Evolutionary conservation across 2,329 filamentous ascomycete species (phyloP).

Genomic region (Hypoxylon sp.): DNA sequence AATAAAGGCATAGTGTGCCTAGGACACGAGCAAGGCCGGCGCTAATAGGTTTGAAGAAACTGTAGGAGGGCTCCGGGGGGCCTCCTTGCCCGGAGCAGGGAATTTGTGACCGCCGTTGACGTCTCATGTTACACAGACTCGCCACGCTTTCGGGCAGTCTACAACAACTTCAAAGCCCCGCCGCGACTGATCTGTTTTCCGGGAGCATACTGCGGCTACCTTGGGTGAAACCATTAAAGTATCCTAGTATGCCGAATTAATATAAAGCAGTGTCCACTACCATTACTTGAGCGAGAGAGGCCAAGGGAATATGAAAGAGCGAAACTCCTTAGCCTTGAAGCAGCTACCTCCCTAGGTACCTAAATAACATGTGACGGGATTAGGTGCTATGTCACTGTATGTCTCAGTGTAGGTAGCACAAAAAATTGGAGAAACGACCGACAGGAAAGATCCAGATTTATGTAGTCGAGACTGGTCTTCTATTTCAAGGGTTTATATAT

Average conservation of each 20-base stretch:
- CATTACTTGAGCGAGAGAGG: neutral
- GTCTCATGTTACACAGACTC: neutral
- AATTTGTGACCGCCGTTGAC: neutral
- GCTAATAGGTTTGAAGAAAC: too few species aligned
- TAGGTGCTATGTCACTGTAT: too few species aligned
- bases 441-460: neutral
- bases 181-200: neutral
- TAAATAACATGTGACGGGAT: too few species aligned
- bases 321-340: too few species aligned
- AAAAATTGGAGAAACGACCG: neutral
- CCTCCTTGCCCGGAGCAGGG: neutral
- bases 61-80: neutral
- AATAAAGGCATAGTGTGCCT: too few species aligned
- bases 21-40: too few species aligned
- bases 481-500: constrained; percentile 41
- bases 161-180: neutral
- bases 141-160: neutral
- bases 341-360: too few species aligned
- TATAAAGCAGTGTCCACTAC: neutral
- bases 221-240: neutral
- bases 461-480: constrained; percentile 39
- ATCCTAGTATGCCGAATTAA: neutral
- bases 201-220: neutral
- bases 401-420: neutral
- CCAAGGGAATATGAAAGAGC: too few species aligned